These are phyloP conservation scores for Coniochaeta sp. DNA, from an alignment of 2,329 filamentous ascomycete genomes.

Conservation along the genomic window DNA sequence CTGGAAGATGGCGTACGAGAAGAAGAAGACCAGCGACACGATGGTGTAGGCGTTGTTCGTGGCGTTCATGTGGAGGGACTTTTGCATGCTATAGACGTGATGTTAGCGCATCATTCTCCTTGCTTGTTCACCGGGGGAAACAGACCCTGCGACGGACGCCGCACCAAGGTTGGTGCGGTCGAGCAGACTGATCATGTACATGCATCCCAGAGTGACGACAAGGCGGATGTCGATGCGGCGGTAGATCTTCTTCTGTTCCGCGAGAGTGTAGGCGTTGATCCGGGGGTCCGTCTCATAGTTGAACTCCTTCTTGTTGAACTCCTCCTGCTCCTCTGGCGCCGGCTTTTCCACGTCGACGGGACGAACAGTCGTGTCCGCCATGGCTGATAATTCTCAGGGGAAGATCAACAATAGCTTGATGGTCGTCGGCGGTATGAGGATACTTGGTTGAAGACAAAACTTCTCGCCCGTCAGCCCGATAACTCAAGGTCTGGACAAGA, in stretches of 20 bases:
- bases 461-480: not conserved
- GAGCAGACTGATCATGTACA: constrained; percentile 48
- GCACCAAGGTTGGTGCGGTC: constrained; percentile 43
- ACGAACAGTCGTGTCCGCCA: not conserved
- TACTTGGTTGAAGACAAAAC: not conserved
- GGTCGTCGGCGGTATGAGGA: not conserved
- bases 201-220: constrained; percentile 36
- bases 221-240: constrained; percentile 16
- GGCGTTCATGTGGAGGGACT: constrained; percentile 31
- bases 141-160: constrained; percentile 34
- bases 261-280: constrained; percentile 2
- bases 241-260: constrained; percentile 3
- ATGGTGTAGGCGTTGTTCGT: constrained; percentile 52
- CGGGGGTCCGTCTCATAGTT: constrained; percentile 4
- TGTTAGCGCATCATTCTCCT: not conserved
- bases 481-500: too few relatives aligned
- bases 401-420: not conserved
- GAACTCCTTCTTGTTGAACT: constrained; percentile 5
- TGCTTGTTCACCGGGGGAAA: too few relatives aligned
- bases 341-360: constrained; percentile 5
- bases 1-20: constrained; percentile 59
- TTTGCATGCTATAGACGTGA: constrained; percentile 13
- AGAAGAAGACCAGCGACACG: constrained; percentile 52
- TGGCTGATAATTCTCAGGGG: not conserved
- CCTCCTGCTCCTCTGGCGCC: constrained; percentile 3